Evolutionary conservation across 495 filamentous ascomycete species (phyloP).

Genomic region (Aspergillus cristatus): DNA sequence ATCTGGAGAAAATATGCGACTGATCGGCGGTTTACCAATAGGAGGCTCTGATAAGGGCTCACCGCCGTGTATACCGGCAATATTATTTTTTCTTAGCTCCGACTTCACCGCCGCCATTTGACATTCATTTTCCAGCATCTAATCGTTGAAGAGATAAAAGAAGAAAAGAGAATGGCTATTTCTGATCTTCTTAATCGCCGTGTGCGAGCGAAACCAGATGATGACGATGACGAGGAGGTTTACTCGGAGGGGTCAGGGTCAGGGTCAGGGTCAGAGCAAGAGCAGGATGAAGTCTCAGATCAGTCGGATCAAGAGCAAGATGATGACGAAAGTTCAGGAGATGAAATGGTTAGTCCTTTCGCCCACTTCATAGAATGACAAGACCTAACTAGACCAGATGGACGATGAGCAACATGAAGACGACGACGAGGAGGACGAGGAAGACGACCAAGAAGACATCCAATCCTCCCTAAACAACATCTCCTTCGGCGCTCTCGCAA

Average conservation of each 20-base stretch:
- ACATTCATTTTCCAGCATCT: too few relatives aligned
- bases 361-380: too few relatives aligned
- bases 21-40: slow-evolving; percentile 5
- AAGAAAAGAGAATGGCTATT: slow-evolving; percentile 29
- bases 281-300: slow-evolving; percentile 13
- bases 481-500: slow-evolving; percentile 80
- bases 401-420: slow-evolving; percentile 11
- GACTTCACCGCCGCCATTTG: slow-evolving; percentile 10
- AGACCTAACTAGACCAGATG: neutral
- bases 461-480: slow-evolving; percentile 40
- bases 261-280: slow-evolving; percentile 10
- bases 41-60: neutral
- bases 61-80: slow-evolving; percentile 9
- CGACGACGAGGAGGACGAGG: slow-evolving; percentile 15
- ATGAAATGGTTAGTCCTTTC: slow-evolving; percentile 14
- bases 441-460: slow-evolving; percentile 29
- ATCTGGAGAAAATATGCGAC: neutral
- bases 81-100: slow-evolving; percentile 11
- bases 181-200: slow-evolving; percentile 47
- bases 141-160: too few relatives aligned
- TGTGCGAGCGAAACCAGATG: slow-evolving; percentile 48
- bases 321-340: slow-evolving; percentile 15
- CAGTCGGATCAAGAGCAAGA: slow-evolving; percentile 18
- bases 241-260: slow-evolving; percentile 22
- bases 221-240: slow-evolving; percentile 46